Percentiles rank a stretch among this genome's conserved stretches.
phyloP scores from a whole-genome alignment of 106 monocot species.

The Vanilla planifolia region DNA sequence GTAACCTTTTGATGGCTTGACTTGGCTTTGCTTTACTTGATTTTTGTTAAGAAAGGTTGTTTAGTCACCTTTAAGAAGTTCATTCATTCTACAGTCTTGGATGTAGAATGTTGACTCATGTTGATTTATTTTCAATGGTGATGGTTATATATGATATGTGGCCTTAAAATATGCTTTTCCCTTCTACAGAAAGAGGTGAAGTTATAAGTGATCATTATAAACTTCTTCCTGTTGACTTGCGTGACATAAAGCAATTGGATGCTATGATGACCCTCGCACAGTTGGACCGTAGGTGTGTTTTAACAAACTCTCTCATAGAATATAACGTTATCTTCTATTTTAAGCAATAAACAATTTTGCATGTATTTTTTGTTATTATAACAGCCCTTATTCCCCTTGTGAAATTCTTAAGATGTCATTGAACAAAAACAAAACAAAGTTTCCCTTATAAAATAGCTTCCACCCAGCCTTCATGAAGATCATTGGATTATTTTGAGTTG shows the following conservation, averaged over 20 bases:
- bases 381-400: too few relatives aligned
- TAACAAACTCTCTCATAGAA: slow-evolving; percentile 1
- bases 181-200: slow-evolving; percentile 79
- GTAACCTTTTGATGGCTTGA: not conserved
- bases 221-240: slow-evolving; percentile 79
- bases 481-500: too few relatives aligned
- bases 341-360: too few relatives aligned
- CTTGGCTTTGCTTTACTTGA: not conserved
- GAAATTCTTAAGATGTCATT: too few relatives aligned
- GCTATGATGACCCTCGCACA: slow-evolving; percentile 39
- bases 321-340: too few relatives aligned
- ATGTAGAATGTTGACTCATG: too few relatives aligned
- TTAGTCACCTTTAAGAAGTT: not conserved
- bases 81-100: not conserved
- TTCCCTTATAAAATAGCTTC: too few relatives aligned
- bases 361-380: too few relatives aligned
- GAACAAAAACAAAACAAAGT: too few relatives aligned
- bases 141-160: too few relatives aligned
- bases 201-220: slow-evolving; percentile 71
- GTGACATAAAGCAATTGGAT: slow-evolving; percentile 61
- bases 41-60: not conserved
- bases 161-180: not conserved
- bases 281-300: slow-evolving; percentile 66
- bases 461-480: too few relatives aligned
- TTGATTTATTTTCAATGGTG: too few relatives aligned